Conservation (phyloP, 352 stramenopile species). For the Thraustochytrium striatum region DNA sequence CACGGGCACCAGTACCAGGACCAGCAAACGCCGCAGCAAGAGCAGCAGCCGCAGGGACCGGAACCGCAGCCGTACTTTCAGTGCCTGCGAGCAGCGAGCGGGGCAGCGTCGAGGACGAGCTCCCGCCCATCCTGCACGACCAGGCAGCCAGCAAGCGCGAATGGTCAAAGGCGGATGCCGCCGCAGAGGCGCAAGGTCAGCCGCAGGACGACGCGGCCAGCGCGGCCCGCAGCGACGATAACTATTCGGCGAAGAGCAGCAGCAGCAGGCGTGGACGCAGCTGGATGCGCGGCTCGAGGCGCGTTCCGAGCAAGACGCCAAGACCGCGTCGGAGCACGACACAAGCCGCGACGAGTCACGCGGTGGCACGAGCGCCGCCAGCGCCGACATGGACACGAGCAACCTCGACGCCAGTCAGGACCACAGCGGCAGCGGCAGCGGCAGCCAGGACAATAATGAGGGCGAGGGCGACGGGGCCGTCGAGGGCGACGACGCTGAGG, state of each 20-base stretch:
- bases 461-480: not conserved
- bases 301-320: not conserved
- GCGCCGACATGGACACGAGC: not conserved
- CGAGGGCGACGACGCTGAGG: constrained; percentile 15
- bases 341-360: not conserved
- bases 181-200: not conserved
- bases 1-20: constrained; percentile 1
- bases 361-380: not conserved
- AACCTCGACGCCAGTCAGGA: not conserved
- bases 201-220: not conserved
- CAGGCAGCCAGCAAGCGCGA: not conserved
- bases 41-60: not conserved
- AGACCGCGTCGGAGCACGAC: not conserved
- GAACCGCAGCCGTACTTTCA: constrained; percentile 37
- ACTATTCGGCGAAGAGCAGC: constrained; percentile 1
- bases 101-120: not conserved
- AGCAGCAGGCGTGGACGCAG: not conserved
- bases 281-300: not conserved
- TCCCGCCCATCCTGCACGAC: not conserved
- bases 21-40: not conserved
- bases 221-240: not conserved
- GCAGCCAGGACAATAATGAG: not conserved
- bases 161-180: not conserved
- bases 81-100: not conserved
- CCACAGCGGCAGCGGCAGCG: not conserved